Base-by-base conservation (phyloP, 768 basidiomycete species). In the Tulasnella calospora region DNA sequence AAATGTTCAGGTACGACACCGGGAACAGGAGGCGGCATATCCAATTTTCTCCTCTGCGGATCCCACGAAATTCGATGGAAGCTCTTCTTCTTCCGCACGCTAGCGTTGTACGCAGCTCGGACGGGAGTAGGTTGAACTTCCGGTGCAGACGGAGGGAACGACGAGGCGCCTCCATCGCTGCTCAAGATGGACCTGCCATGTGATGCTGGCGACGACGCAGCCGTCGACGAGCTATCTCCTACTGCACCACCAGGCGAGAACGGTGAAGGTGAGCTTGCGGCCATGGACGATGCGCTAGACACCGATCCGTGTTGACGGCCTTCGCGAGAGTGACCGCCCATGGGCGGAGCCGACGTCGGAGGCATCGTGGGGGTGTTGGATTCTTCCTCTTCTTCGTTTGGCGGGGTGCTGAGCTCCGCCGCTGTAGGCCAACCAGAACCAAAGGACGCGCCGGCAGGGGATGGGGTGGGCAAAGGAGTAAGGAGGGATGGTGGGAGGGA, bases 401-500 rank as follows among this genome's bases (percentile, higher is more conserved):
- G 35, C 12, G 61, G 61, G 15, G 61, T 67, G 12, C 33, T n/a
- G n/a, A 36, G 71, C 35, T 36, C 41, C 7, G 38, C n/a, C 27
- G 38, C 33, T 19, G 71, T 72, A 1, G 71, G 71, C 71, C 71
- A 72, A 9, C 71, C 71, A 21, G 71, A 72, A 40, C 44, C 44
- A 21, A 19, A 30, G 3, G 67, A 21, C 17, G 36, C 69, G 38
- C 69, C 51, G 4, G 38, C 77, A 7, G 71, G 38, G 13, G 67
- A 78, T 13, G 71, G 77, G 12, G 69, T 78, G 1, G 77, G 40
- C 17, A 78, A 46, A 78, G 71, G 69, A 71, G 77, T 27, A 19
- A 86, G 83, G 82, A 30, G 90, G 89, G 21, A 92, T 83, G 73
- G 82, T 23, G 90, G 89, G 19, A 92, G 84, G 73, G 90, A 85